Base-by-base conservation (phyloP, 2,329 filamentous ascomycete species). In the Botrytis porri region DNA sequence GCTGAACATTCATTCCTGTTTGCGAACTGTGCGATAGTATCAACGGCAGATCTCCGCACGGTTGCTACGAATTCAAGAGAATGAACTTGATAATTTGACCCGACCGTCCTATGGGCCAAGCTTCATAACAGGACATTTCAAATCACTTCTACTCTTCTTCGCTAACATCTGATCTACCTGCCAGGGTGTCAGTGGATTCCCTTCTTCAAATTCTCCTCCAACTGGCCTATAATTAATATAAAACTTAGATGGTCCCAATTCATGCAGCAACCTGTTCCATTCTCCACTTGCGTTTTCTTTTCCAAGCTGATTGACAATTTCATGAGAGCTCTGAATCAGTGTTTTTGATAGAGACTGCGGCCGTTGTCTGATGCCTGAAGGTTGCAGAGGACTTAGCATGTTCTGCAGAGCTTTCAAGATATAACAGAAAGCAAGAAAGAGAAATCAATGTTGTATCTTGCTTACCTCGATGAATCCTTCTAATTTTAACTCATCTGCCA, bases 381-480 rank as follows among this genome's bases (percentile, higher is more conserved):
- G 22, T 51, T 29, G 18, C 22, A 35, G 29, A 35, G 2, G 20
- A 41, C 16, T 64, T 10, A 39, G 32, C 4, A 25, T 54, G 4
- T 1, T 0, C 9, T 51, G 6, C 10, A 18, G 29, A 29, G 29
- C 18, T 35, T 35, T 48, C 3, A 14, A 20, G 29, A 16, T 25
- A 37, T 29, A 3, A 48, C 25, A 25, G 2, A n/a, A 12, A 45
- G 29, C 18, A 25, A 61, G 20, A 25, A 3, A 70, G 32, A 7
- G 20, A 22, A 8, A 37, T 10, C 3, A 60, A 14, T 12, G 14
- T 18, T 57, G 29, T 25, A 41, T 54, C 1, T 14, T 4, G 14
- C 25, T 64, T 39, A 51, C 69, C 45, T 65, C 61, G 1, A 71
- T 65, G 25, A 65, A 71, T 22, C 61, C 48, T 65, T 64, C 45